Percentiles rank a stretch among this genome's conserved stretches.
phyloP scores from a whole-genome alignment of 2,329 filamentous ascomycete species.

The Cadophora malorum region DNA sequence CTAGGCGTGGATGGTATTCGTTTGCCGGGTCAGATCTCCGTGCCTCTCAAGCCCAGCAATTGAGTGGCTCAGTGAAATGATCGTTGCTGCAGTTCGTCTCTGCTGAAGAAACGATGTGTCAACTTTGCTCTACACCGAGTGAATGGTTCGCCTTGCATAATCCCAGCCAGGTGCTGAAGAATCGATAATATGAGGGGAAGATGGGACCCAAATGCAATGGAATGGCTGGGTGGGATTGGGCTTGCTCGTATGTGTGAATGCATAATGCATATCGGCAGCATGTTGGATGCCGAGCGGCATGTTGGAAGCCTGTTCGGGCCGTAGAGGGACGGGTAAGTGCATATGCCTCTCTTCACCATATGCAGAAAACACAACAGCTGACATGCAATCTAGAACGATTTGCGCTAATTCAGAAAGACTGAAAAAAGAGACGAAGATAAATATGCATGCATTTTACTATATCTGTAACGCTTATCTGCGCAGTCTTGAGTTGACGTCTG shows the following conservation, averaged over 20 bases:
- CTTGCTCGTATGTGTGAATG: conserved; percentile 1
- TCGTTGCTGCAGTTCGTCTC: conserved; percentile 1
- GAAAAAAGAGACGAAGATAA: neutral
- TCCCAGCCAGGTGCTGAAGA: neutral
- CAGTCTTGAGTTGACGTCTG: conserved; percentile 5
- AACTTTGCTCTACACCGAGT: conserved; percentile 12
- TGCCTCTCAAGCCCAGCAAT: neutral
- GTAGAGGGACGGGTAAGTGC: conserved; percentile 11
- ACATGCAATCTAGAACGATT: neutral
- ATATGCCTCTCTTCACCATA: neutral
- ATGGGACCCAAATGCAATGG: neutral
- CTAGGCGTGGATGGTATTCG: neutral
- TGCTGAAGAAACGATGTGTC: conserved; percentile 9
- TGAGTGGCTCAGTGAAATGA: conserved; percentile 2
- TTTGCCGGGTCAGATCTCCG: neutral
- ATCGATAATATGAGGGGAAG: neutral
- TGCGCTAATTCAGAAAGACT: neutral
- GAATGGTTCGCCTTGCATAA: conserved; percentile 13
- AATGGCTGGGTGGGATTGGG: neutral
- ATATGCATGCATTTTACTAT: neutral
- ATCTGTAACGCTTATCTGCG: neutral
- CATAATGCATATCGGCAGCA: conserved; percentile 1
- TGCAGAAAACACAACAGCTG: conserved; percentile 1
- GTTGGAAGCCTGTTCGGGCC: conserved; percentile 9
- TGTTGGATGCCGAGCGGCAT: conserved; percentile 3